phyloP scores from a whole-genome alignment of 75 land plant genomes.

The Pinus tabuliformis region DNA sequence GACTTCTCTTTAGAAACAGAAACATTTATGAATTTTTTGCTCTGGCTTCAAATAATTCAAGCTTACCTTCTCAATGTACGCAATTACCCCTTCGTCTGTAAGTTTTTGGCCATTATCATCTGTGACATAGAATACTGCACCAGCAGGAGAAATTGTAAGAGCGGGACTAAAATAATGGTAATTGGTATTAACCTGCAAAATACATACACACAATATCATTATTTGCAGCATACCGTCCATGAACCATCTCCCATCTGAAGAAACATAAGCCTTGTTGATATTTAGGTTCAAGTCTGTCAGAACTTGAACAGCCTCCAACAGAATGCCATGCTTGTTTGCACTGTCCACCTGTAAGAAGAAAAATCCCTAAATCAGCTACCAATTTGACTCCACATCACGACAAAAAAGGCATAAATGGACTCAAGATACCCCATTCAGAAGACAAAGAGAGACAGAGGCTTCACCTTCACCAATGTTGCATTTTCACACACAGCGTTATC shows the following conservation, averaged over 20 bases:
- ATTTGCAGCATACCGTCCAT: slow-evolving; percentile 61
- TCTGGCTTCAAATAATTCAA: background rate
- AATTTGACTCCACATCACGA: background rate
- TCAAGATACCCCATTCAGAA: background rate
- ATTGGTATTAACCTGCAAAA: too few species aligned
- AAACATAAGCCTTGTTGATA: slow-evolving; percentile 70
- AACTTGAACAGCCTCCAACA: slow-evolving; percentile 72
- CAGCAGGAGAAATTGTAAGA: too few species aligned
- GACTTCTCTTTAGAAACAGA: background rate
- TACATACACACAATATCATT: too few species aligned
- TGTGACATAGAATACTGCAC: slow-evolving; percentile 4
- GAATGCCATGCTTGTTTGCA: slow-evolving; percentile 57
- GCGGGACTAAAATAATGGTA: too few species aligned
- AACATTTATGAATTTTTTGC: background rate
- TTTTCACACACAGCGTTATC: slow-evolving; percentile 54
- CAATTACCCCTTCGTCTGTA: slow-evolving; percentile 9
- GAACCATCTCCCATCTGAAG: slow-evolving; percentile 80
- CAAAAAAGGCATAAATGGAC: background rate
- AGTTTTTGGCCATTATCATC: slow-evolving; percentile 9
- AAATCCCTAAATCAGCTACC: background rate
- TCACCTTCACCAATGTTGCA: slow-evolving; percentile 61
- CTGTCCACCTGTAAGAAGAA: slow-evolving; percentile 57
- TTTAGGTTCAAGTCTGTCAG: slow-evolving; percentile 66
- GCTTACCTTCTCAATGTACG: slow-evolving; percentile 14
- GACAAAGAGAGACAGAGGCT: too few species aligned